Percentiles rank a stretch among this genome's conserved stretches.
Evolutionary conservation across 352 stramenopile genomes (phyloP).

Genomic region (Globisporangium abappressorium): DNA sequence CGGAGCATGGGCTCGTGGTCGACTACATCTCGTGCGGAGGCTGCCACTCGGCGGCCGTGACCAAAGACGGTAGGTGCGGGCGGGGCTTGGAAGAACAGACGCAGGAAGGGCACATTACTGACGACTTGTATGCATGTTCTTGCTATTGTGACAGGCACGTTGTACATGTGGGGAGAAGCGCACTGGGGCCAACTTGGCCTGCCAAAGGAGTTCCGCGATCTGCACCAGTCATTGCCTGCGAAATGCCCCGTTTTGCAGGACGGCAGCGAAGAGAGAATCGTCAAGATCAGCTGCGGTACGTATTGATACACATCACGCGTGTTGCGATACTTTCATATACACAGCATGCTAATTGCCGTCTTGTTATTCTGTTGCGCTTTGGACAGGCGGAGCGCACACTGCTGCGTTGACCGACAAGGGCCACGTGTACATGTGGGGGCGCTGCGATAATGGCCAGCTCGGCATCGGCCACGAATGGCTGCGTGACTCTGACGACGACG

Average conservation of each 20-base stretch:
- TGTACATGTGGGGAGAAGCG: slow-evolving; percentile 85
- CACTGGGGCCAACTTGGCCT: slow-evolving; percentile 81
- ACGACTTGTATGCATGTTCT: not conserved
- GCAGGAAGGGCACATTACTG: no score
- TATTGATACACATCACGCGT: not conserved
- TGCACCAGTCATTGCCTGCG: slow-evolving; percentile 62
- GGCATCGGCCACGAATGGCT: slow-evolving; percentile 66
- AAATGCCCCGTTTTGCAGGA: slow-evolving; percentile 59
- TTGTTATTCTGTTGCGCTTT: not conserved
- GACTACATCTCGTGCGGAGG: slow-evolving; percentile 79
- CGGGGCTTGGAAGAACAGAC: no score
- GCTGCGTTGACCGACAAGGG: slow-evolving; percentile 66
- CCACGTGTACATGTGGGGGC: slow-evolving; percentile 77
- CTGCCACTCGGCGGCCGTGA: slow-evolving; percentile 78
- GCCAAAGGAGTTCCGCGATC: slow-evolving; percentile 53
- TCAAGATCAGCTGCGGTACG: slow-evolving; percentile 74
- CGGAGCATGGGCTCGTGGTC: slow-evolving; percentile 39
- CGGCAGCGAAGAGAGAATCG: slow-evolving; percentile 47
- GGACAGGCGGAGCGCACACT: slow-evolving; percentile 58
- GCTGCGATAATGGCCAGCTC: slow-evolving; percentile 74
- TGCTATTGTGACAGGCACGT: slow-evolving; percentile 24
- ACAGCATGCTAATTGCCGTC: not conserved
- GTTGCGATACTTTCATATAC: not conserved
- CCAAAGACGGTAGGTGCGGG: slow-evolving; percentile 42
- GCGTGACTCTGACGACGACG: slow-evolving; percentile 57